phyloP scores from a whole-genome alignment of 192 early-diverging fungal genomes.

The Pilaira anomala region DNA sequence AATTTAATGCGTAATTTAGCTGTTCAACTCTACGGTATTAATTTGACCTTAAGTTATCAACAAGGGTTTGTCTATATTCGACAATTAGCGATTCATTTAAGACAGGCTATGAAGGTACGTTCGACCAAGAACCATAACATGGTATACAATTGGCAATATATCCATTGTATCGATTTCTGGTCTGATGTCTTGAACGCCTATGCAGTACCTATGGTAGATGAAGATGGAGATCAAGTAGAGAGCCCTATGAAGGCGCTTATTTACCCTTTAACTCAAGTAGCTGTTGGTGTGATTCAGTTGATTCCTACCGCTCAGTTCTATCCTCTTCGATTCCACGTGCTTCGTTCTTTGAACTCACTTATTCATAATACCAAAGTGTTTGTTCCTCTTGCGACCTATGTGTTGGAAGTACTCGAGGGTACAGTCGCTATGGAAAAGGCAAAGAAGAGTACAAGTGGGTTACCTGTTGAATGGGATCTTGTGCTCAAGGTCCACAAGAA shows the following conservation, averaged over 20 bases:
- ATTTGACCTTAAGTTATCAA: slow-evolving; percentile 83
- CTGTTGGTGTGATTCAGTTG: slow-evolving; percentile 67
- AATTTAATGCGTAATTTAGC: slow-evolving; percentile 92
- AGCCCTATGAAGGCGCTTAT: slow-evolving; percentile 67
- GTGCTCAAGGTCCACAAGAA: slow-evolving; percentile 77
- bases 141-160: slow-evolving; percentile 97
- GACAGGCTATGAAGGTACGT: slow-evolving; percentile 65
- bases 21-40: slow-evolving; percentile 81
- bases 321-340: slow-evolving; percentile 87
- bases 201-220: slow-evolving; percentile 40
- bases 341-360: slow-evolving; percentile 70
- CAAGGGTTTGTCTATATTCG: slow-evolving; percentile 91
- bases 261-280: slow-evolving; percentile 86
- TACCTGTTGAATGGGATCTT: slow-evolving; percentile 76
- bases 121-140: slow-evolving; percentile 74
- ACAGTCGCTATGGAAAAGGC: slow-evolving; percentile 56
- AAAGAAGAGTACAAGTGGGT: slow-evolving; percentile 71
- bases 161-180: slow-evolving; percentile 93
- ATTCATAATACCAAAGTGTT: slow-evolving; percentile 68
- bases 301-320: slow-evolving; percentile 89
- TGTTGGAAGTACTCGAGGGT: slow-evolving; percentile 81
- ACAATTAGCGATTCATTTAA: slow-evolving; percentile 89
- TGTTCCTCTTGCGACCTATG: slow-evolving; percentile 80
- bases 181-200: slow-evolving; percentile 77
- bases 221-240: slow-evolving; percentile 46